These are phyloP conservation scores for Trametes meyenii DNA, from an alignment of 768 basidiomycete species.

Conservation along the genomic window DNA sequence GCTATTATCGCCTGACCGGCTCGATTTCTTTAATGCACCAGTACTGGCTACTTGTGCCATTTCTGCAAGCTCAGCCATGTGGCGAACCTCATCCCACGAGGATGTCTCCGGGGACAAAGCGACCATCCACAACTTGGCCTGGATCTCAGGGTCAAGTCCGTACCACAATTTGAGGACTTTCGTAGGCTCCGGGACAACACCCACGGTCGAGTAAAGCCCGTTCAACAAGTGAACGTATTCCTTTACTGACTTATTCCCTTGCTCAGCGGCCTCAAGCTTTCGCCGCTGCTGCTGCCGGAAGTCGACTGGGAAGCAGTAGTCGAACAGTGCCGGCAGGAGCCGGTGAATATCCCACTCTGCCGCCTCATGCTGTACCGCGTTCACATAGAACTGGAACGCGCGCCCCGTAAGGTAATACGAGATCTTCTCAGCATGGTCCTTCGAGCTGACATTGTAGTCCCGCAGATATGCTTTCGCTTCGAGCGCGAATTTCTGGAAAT, in stretches of 20 bases:
- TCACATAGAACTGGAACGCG: not conserved
- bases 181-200: not conserved
- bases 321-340: conserved; percentile 2
- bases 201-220: not conserved
- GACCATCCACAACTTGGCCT: not conserved
- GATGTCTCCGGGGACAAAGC: not conserved
- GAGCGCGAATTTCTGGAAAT: conserved; percentile 7
- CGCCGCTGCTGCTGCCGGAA: not conserved
- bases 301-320: conserved; percentile 15
- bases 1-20: not conserved
- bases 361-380: not conserved
- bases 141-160: not conserved
- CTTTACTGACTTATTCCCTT: not conserved
- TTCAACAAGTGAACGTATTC: not conserved
- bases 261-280: not conserved
- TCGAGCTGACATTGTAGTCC: not conserved
- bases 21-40: not conserved
- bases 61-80: not conserved
- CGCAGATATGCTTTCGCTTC: conserved; percentile 1
- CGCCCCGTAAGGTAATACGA: not conserved
- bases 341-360: not conserved
- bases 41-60: not conserved
- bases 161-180: not conserved
- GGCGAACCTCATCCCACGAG: not conserved
- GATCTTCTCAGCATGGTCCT: not conserved